phyloP scores from a whole-genome alignment of 2,329 filamentous ascomycete species.

The Calonectria naviculata region DNA sequence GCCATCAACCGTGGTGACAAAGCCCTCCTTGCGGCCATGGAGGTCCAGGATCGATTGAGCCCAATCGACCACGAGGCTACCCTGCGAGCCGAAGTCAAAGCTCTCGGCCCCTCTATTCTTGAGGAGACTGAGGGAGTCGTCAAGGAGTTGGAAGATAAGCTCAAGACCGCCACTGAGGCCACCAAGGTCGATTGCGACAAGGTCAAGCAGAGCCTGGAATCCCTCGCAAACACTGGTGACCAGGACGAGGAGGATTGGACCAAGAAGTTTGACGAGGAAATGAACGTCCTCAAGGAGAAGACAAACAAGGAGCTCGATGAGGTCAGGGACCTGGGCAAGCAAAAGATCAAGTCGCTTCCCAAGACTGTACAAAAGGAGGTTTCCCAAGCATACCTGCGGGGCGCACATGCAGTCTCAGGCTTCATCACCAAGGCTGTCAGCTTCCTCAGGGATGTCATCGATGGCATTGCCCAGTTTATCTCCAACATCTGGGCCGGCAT shows the following conservation, averaged over 20 bases:
- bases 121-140: neutral
- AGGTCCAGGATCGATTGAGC: neutral
- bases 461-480: neutral
- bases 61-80: neutral
- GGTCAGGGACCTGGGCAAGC: neutral
- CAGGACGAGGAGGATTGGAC: neutral
- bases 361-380: neutral
- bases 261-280: neutral
- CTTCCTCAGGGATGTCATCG: neutral
- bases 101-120: neutral
- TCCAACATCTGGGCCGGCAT: neutral
- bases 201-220: neutral
- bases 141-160: neutral
- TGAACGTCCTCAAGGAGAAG: neutral
- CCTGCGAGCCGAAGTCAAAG: neutral
- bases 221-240: neutral
- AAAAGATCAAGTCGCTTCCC: neutral
- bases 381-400: neutral
- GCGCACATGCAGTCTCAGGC: neutral
- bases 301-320: neutral
- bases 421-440: neutral
- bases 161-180: neutral
- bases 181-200: neutral
- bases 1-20: neutral
- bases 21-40: neutral